Evolutionary conservation across 2,329 filamentous ascomycete species (phyloP), one percentile per base, ranked within the genome.

Genomic region (Penicillium sclerotiorum): DNA sequence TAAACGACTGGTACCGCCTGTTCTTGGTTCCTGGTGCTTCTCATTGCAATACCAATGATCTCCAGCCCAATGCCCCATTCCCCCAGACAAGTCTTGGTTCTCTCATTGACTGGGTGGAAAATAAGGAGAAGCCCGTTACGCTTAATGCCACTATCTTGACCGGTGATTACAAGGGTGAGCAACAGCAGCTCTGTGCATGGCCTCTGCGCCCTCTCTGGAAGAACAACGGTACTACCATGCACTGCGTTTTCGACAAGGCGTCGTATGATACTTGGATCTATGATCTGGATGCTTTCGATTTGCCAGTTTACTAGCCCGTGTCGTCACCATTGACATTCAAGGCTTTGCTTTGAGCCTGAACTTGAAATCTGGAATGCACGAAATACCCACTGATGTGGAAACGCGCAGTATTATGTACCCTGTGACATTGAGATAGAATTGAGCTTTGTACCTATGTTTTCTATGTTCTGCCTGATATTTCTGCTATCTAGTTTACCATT

Each of bases 161-260:
- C 15, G 42, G 43, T 20, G 21, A 12, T 1, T n/a, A 41, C 36
- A 36, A 28, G 15, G 41, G 35, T 35, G 21, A 35, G 2, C 22
- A 41, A 5, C 23, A 45, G 36, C 18, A 50, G 7, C 18, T 50
- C 7, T 50, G 47, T 30, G 42, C 47, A n/a, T 50, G 42, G 42
- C 42, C 47, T 12, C 22, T 50, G n/a, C 47, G 42, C 15, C 47
- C 42, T 33, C 21, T 36, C 2, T 50, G 47, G 42, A 46, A 36
- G 27, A 32, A 42, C 5, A 30, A 46, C 17, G 48, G 48, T 12
- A 46, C 17, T 20, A 46, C 4, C 13, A 21, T 50, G 27, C 9
- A 41, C 20, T 50, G 48, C 12, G 35, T 30, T 4, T 44, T 23
- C 13, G 17, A 49, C 32, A 32, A 38, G 23, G 17, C 17, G 20